These are phyloP conservation scores for Lasiodiplodia gonubiensis DNA, from an alignment of 2,329 filamentous ascomycete species.

Conservation along the genomic window DNA sequence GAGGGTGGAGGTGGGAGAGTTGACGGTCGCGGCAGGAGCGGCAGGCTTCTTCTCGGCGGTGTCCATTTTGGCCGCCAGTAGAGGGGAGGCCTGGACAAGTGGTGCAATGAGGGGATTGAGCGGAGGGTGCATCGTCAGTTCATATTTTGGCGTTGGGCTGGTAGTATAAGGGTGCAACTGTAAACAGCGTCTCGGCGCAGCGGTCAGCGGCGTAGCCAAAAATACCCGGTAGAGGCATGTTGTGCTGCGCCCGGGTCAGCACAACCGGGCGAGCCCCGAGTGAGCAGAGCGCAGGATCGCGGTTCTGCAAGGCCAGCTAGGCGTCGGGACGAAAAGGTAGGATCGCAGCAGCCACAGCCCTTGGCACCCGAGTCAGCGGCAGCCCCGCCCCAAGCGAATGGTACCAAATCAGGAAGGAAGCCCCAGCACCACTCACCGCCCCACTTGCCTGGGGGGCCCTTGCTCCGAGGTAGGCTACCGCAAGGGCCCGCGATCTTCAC, in stretches of 20 bases:
- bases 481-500: neutral
- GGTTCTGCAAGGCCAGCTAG: neutral
- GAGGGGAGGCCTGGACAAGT: neutral
- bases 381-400: neutral
- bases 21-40: too few species aligned
- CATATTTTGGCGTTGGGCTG: neutral
- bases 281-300: neutral
- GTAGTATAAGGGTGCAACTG: neutral
- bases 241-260: neutral
- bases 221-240: neutral
- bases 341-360: neutral
- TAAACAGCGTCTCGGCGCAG: neutral
- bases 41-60: neutral
- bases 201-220: conserved; percentile 3
- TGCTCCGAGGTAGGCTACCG: neutral
- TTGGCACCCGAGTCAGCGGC: conserved; percentile 1
- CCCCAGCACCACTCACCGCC: neutral
- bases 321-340: neutral
- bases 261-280: neutral
- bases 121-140: neutral
- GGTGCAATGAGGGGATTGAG: neutral
- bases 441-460: neutral
- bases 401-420: neutral
- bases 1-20: neutral
- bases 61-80: neutral